A percentile compares a stretch with the other conserved stretches of the same genome.
These are phyloP conservation scores for Boechera retrofracta DNA, from an alignment of 345 rosid species.

Conservation along the genomic window DNA sequence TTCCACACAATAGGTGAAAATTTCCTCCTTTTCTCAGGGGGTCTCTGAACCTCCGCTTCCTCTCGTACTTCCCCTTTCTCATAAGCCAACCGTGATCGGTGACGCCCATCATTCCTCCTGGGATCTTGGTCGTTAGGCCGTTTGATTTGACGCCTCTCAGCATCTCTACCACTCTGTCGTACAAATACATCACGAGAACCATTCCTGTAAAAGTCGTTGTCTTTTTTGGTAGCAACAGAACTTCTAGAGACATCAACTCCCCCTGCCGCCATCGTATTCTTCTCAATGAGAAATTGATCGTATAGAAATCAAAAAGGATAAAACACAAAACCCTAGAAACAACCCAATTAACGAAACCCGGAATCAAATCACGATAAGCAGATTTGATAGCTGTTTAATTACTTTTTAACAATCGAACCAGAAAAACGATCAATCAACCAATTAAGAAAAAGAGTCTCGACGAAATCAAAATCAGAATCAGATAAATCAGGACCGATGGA, in stretches of 20 bases:
- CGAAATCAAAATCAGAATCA: slow-evolving; percentile 1
- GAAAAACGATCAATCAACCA: slow-evolving; percentile 22
- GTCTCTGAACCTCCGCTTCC: slow-evolving; percentile 44
- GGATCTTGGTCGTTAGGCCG: slow-evolving; percentile 6
- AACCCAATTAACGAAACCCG: slow-evolving; percentile 25
- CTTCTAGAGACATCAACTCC: slow-evolving; percentile 59
- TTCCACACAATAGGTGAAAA: slow-evolving; percentile 65
- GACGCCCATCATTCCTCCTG: slow-evolving; percentile 35
- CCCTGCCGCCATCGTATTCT: slow-evolving; percentile 81
- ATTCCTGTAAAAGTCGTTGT: slow-evolving; percentile 45
- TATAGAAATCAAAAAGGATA: slow-evolving; percentile 41
- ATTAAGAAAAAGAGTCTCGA: background rate
- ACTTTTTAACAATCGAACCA: slow-evolving; percentile 34
- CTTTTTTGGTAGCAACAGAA: slow-evolving; percentile 46
- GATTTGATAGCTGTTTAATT: slow-evolving; percentile 24
- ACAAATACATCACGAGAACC: slow-evolving; percentile 35
- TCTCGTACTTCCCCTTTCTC: slow-evolving; percentile 29
- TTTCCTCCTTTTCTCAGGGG: slow-evolving; percentile 65
- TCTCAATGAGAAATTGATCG: slow-evolving; percentile 57
- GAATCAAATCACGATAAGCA: slow-evolving; percentile 38
- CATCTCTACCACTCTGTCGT: slow-evolving; percentile 31
- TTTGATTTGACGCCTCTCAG: slow-evolving; percentile 32
- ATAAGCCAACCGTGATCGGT: slow-evolving; percentile 20
- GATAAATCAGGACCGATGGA: slow-evolving; percentile 5
- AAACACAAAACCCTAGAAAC: slow-evolving; percentile 21